A percentile compares a stretch with the other conserved stretches of the same genome.
phyloP scores from a whole-genome alignment of 345 rosid species.

The Leavenworthia alabamica region DNA sequence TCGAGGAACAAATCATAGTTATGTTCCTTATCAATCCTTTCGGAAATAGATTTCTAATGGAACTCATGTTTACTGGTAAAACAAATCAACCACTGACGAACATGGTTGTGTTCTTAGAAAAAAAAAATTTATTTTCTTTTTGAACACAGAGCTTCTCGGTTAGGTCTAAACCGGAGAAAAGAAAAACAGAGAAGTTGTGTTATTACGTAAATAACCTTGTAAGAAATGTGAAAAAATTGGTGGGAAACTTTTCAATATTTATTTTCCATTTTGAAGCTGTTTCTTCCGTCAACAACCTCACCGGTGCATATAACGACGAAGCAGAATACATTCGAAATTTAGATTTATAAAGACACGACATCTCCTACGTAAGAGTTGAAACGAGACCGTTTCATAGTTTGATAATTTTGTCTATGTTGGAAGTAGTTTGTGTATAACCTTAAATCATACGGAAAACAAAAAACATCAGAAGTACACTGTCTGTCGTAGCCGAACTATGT shows the following conservation, averaged over 20 bases:
- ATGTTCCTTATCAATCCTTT: too few species aligned
- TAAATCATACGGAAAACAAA: background rate
- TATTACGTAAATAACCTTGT: constrained; percentile 18
- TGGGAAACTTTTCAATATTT: constrained; percentile 27
- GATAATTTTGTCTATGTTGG: background rate
- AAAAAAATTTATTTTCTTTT: too few species aligned
- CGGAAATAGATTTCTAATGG: background rate
- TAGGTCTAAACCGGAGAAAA: constrained; percentile 7
- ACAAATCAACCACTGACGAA: background rate
- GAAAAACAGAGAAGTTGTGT: background rate
- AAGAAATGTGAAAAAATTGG: constrained; percentile 12
- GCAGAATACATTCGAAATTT: background rate
- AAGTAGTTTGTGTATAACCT: background rate
- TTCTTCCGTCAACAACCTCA: constrained; percentile 17
- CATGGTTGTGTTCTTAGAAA: too few species aligned
- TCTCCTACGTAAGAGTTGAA: background rate
- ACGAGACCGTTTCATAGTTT: background rate
- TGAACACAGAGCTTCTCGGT: background rate
- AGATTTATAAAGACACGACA: background rate
- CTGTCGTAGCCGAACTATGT: constrained; percentile 5
- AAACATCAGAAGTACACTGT: background rate
- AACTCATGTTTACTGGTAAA: background rate
- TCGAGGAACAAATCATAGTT: too few species aligned
- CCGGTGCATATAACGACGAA: background rate
- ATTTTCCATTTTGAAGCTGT: background rate